Conservation (phyloP, 441 rosid species). For the Viola pubescens region DNA sequence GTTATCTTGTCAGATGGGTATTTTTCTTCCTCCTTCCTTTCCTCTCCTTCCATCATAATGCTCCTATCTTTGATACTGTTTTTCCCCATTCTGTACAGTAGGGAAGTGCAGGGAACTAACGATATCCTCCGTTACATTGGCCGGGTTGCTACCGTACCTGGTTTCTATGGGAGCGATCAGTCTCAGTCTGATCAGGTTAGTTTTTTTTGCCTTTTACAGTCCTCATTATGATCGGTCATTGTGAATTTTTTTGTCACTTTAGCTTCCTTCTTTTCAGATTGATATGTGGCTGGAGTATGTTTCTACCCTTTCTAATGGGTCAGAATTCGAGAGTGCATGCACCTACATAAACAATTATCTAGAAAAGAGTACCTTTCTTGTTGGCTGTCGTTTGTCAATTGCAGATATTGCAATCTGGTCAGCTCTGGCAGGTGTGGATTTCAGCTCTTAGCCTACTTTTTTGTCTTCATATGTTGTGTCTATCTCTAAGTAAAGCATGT, state of each 20-base stretch:
- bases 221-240: not conserved
- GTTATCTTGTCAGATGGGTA: constrained; percentile 54
- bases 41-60: not conserved
- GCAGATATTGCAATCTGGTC: constrained; percentile 91
- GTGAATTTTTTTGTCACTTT: not conserved
- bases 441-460: not conserved
- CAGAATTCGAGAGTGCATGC: constrained; percentile 81
- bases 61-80: not conserved
- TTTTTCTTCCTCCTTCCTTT: not conserved
- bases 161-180: constrained; percentile 45
- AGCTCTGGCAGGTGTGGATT: constrained; percentile 57
- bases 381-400: constrained; percentile 57
- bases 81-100: constrained; percentile 22
- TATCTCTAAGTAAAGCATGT: not conserved
- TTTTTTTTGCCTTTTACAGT: not conserved
- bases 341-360: constrained; percentile 42
- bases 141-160: constrained; percentile 33
- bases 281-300: constrained; percentile 83
- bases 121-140: constrained; percentile 63
- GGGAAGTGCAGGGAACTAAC: constrained; percentile 40
- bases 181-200: constrained; percentile 56
- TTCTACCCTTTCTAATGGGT: constrained; percentile 53
- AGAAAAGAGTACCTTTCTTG: constrained; percentile 48
- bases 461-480: not conserved
- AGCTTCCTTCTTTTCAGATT: constrained; percentile 33